These are phyloP conservation scores for Cicer bijugum DNA, from an alignment of 306 rosid species.

Conservation along the genomic window DNA sequence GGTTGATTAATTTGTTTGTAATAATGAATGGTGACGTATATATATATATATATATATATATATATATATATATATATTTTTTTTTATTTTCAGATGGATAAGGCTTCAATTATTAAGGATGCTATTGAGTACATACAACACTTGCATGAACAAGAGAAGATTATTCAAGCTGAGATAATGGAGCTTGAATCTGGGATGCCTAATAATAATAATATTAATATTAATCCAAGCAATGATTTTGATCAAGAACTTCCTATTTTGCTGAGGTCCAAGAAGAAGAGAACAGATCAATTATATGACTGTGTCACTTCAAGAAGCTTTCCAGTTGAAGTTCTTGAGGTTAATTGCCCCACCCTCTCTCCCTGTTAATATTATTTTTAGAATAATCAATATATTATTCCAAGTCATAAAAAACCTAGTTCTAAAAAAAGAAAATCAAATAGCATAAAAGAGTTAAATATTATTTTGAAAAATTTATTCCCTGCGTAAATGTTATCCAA, in stretches of 20 bases:
- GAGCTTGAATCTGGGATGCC: constrained; percentile 75
- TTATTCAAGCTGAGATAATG: constrained; percentile 68
- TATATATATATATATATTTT: too few species aligned
- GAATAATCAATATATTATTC: background rate
- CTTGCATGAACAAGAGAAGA: constrained; percentile 79
- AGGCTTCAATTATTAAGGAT: constrained; percentile 93
- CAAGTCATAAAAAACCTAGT: background rate
- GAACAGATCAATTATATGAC: constrained; percentile 54
- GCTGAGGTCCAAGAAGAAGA: constrained; percentile 81
- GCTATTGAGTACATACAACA: constrained; percentile 84
- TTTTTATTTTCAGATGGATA: constrained; percentile 73
- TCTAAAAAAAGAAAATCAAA: too few species aligned
- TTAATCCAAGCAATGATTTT: constrained; percentile 42
- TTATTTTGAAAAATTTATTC: too few species aligned
- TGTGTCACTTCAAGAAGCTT: constrained; percentile 56
- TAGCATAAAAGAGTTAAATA: too few species aligned
- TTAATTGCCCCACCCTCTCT: constrained; percentile 14
- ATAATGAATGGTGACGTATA: background rate
- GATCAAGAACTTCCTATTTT: constrained; percentile 64
- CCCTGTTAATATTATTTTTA: background rate
- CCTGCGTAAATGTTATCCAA: too few species aligned
- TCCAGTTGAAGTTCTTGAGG: constrained; percentile 80
- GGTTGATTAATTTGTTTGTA: background rate
- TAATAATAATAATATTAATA: background rate
- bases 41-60: too few species aligned